Conservation (phyloP, 225 moss, liverwort and hornwort species). For the Physcomitrellopsis africana region DNA sequence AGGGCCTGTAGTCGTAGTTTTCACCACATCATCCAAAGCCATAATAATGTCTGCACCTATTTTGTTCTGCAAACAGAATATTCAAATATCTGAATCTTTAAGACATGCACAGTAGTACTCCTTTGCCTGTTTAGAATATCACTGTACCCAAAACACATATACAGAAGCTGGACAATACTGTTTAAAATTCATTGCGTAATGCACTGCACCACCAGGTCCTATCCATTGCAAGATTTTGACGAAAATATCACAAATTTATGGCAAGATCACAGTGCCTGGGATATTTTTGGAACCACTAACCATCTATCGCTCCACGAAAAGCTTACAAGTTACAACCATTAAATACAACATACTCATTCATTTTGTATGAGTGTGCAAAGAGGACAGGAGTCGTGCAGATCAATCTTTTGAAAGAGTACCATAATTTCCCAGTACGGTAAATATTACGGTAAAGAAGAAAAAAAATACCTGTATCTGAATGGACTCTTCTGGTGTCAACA, state of each 20-base stretch:
- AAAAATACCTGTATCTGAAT: slow-evolving; percentile 86
- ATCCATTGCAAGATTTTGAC: not conserved
- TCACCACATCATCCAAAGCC: slow-evolving; percentile 98
- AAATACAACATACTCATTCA: too few relatives aligned
- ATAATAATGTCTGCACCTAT: slow-evolving; percentile 98
- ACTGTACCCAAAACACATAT: too few relatives aligned
- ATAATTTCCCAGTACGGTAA: not conserved
- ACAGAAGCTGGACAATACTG: too few relatives aligned
- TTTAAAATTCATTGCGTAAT: not conserved
- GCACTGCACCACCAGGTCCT: not conserved
- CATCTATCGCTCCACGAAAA: not conserved
- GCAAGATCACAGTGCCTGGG: not conserved
- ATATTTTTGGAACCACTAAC: not conserved
- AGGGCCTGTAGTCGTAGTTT: slow-evolving; percentile 92
- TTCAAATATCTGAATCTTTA: too few relatives aligned
- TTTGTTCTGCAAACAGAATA: slow-evolving; percentile 66
- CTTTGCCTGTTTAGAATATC: too few relatives aligned
- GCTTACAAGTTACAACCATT: too few relatives aligned
- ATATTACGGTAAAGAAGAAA: not conserved
- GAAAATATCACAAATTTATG: not conserved
- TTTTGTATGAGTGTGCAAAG: not conserved
- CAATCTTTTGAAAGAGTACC: not conserved
- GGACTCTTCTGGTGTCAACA: slow-evolving; percentile 95
- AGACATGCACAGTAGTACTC: too few relatives aligned
- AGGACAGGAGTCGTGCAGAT: not conserved